These are phyloP conservation scores for Fragaria nilgerrensis DNA, from an alignment of 306 rosid genomes.

Conservation along the genomic window DNA sequence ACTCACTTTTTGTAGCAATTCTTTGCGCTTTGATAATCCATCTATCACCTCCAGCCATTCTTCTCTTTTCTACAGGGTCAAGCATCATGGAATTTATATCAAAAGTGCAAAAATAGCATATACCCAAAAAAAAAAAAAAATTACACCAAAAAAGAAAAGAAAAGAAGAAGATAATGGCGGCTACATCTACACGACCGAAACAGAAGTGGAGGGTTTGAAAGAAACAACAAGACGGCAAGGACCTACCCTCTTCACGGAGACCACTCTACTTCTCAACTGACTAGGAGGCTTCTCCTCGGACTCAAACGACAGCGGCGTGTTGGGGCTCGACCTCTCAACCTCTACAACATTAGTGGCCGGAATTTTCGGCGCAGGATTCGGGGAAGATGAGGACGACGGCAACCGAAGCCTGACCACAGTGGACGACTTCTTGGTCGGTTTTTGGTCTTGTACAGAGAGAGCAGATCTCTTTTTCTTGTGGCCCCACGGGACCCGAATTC, in stretches of 20 bases:
- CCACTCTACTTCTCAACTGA: conserved; percentile 15
- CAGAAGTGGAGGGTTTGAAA: not conserved
- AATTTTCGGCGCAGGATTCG: not conserved
- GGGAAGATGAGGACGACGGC: conserved; percentile 14
- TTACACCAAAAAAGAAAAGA: not conserved
- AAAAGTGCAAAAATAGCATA: not conserved
- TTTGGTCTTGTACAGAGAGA: not conserved
- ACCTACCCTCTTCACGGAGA: conserved; percentile 42
- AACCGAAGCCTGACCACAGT: not conserved
- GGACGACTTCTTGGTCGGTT: not conserved
- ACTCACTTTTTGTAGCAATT: conserved; percentile 37
- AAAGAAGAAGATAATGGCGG: not conserved
- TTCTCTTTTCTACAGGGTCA: conserved; percentile 40
- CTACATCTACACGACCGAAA: not conserved
- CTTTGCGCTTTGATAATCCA: conserved; percentile 24
- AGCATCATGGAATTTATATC: not conserved
- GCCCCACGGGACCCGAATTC: conserved; percentile 37
- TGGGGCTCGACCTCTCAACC: conserved; percentile 40
- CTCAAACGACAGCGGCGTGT: conserved; percentile 56
- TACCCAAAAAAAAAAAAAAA: not conserved
- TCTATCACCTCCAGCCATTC: conserved; percentile 30
- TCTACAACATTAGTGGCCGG: conserved; percentile 8
- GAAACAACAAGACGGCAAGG: not conserved
- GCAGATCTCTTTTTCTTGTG: conserved; percentile 51
- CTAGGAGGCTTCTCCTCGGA: conserved; percentile 44